phyloP scores from a whole-genome alignment of 2,329 filamentous ascomycete genomes.

The Graphium sp. region DNA sequence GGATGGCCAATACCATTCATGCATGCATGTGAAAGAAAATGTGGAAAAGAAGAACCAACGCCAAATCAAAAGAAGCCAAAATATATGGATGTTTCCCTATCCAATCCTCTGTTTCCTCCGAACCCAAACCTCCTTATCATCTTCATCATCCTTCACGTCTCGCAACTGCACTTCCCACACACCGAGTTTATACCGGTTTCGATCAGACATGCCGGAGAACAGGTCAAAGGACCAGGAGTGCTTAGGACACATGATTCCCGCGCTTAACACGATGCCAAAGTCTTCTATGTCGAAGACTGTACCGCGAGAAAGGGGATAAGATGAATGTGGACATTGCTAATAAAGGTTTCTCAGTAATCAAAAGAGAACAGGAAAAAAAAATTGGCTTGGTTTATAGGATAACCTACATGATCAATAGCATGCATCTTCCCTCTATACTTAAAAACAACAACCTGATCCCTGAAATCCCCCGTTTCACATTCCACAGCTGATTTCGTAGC shows the following conservation, averaged over 20 bases:
- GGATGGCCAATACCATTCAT: too few relatives aligned
- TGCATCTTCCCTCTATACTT: conserved; percentile 46
- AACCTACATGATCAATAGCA: conserved; percentile 48
- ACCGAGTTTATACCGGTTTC: conserved; percentile 41
- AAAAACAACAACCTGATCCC: conserved; percentile 49
- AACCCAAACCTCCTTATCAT: conserved; percentile 23
- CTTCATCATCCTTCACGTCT: conserved; percentile 1
- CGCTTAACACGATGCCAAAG: conserved; percentile 45
- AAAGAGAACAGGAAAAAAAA: neutral
- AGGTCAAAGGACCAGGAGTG: conserved; percentile 59
- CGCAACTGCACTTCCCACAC: conserved; percentile 48
- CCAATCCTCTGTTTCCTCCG: conserved; percentile 22
- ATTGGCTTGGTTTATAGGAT: neutral
- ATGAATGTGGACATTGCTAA: conserved; percentile 50
- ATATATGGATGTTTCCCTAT: too few relatives aligned
- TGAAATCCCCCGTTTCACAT: conserved; percentile 21
- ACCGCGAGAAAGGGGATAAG: conserved; percentile 47
- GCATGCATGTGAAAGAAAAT: too few relatives aligned
- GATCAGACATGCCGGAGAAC: conserved; percentile 42
- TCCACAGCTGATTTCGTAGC: conserved; percentile 11
- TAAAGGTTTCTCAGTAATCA: neutral
- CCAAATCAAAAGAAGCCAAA: too few relatives aligned
- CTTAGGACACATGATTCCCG: conserved; percentile 49
- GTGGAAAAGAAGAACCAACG: too few relatives aligned
- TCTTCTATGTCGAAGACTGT: conserved; percentile 56